Conservation (phyloP, 2,329 filamentous ascomycete genomes). For the Chlorencoelia australis region DNA sequence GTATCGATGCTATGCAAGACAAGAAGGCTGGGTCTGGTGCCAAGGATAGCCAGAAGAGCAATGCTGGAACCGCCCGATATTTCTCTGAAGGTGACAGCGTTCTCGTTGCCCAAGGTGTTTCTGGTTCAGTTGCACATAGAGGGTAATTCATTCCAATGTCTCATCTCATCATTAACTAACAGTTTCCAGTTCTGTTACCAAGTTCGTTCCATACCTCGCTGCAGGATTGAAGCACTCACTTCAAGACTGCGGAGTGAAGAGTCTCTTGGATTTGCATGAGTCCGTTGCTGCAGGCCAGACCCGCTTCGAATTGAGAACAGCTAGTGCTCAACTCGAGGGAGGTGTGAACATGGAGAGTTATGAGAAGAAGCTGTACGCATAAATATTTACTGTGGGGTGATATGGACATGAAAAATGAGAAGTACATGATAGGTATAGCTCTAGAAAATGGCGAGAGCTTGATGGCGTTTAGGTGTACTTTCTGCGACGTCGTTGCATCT, state of each 20-base stretch:
- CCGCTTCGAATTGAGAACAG: conserved; percentile 88
- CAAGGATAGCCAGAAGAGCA: conserved; percentile 68
- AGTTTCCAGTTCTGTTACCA: conserved; percentile 57
- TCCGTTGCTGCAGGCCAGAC: conserved; percentile 65
- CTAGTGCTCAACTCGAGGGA: conserved; percentile 90
- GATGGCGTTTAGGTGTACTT: too few species aligned
- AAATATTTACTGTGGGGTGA: too few species aligned
- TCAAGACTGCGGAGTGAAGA: conserved; percentile 87
- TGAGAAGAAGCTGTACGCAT: conserved; percentile 99
- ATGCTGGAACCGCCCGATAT: conserved; percentile 94
- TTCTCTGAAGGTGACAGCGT: conserved; percentile 95
- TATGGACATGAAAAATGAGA: too few species aligned
- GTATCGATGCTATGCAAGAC: conserved; percentile 98
- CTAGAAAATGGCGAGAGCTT: too few species aligned
- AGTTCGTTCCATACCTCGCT: conserved; percentile 92
- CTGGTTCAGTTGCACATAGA: conserved; percentile 71
- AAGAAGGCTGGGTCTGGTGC: conserved; percentile 83
- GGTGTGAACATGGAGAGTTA: conserved; percentile 98
- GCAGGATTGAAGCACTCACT: conserved; percentile 95
- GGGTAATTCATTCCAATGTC: conserved; percentile 34
- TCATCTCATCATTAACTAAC: conserved; percentile 1
- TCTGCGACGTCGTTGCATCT: too few species aligned
- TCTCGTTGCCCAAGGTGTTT: conserved; percentile 93
- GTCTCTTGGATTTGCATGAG: conserved; percentile 65
- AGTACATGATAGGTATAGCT: too few species aligned